Evolutionary conservation across 1,284 basidiomycete genomes (phyloP).

Genomic region (Coniferiporia sulphurascens): DNA sequence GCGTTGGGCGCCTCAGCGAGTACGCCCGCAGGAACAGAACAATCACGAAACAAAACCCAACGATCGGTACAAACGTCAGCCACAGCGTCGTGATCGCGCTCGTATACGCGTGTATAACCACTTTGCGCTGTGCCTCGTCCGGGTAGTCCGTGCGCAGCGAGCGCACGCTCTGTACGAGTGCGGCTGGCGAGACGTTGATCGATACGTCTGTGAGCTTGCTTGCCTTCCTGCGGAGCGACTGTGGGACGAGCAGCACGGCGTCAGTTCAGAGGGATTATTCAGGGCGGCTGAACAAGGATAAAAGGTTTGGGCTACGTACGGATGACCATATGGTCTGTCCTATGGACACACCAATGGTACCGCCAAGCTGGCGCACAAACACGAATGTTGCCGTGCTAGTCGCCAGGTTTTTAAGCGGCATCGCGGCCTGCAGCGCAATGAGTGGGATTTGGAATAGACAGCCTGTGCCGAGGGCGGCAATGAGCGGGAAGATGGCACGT

Average conservation of each 20-base stretch:
- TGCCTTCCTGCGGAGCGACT: conserved; percentile 51
- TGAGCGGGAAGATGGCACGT: conserved; percentile 55
- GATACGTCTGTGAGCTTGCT: conserved; percentile 40
- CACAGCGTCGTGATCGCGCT: conserved; percentile 67
- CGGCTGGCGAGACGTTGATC: conserved; percentile 47
- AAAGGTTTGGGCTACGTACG: conserved; percentile 31
- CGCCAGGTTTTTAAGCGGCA: conserved; percentile 80
- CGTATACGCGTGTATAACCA: conserved; percentile 67
- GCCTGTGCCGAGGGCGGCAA: conserved; percentile 58
- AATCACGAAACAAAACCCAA: conserved; percentile 55
- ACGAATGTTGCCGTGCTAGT: conserved; percentile 68
- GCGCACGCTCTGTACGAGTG: conserved; percentile 53
- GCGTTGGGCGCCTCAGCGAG: conserved; percentile 51
- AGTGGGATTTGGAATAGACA: conserved; percentile 64
- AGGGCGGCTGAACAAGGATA: not conserved
- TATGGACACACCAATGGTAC: conserved; percentile 68
- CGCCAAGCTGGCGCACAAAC: conserved; percentile 74
- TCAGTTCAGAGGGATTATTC: not conserved
- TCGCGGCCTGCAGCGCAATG: conserved; percentile 72
- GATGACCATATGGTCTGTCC: conserved; percentile 67
- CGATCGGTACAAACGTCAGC: conserved; percentile 60
- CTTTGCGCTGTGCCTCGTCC: conserved; percentile 40
- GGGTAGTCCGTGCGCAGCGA: conserved; percentile 45
- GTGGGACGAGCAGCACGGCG: not conserved
- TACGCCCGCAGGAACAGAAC: conserved; percentile 56